Base-by-base conservation (phyloP, 768 basidiomycete species). In the Neoboletus magnificus region DNA sequence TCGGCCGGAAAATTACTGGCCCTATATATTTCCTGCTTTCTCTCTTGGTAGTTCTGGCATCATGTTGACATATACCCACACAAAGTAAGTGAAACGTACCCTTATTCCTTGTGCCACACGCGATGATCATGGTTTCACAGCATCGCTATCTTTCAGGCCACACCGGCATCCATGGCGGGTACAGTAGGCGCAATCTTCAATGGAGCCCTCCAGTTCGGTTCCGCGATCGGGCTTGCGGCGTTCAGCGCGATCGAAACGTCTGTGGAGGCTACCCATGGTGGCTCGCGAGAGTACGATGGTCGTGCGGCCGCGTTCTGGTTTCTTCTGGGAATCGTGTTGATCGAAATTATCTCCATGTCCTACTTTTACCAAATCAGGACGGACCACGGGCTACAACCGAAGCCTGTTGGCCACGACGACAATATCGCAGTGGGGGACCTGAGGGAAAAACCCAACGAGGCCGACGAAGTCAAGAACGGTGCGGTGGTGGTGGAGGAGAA, bases 141-240 rank as follows among this genome's bases (percentile, higher is more conserved):
- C 29, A 29, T 29, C 29, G 29, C 29, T 29, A 29, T 29, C 29
- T 29, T 29, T 7, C 29, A 29, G 29, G 6, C 29, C 9, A 29
- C 29, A 29, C 29, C 29, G 9, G 4, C 29, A 29, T 29, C 29
- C 29, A 29, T 29, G 29, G 6, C 29, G 9, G 29, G 29, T 29
- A 29, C 77, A 7, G 75, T 82, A 22, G 79, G 80, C 22, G 83
- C 82, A 18, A 77, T 84, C 37, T 81, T 82, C 72, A 80, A 80
- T 54, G 74, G 76, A 23, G 77, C 79, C 15, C 74, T 82, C 2
- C 80, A 84, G 63, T 69, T 81, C 54, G 81, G 81, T 35, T 74
- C 74, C 10, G 82, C 82, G 5, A 69, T 80, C 29, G 81, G 79
- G 20, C 68, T 79, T 33, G 78, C 83, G 16, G 73, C 74, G 29